Conservation (phyloP, 768 basidiomycete species). For the Rhodotorula babjevae region DNA sequence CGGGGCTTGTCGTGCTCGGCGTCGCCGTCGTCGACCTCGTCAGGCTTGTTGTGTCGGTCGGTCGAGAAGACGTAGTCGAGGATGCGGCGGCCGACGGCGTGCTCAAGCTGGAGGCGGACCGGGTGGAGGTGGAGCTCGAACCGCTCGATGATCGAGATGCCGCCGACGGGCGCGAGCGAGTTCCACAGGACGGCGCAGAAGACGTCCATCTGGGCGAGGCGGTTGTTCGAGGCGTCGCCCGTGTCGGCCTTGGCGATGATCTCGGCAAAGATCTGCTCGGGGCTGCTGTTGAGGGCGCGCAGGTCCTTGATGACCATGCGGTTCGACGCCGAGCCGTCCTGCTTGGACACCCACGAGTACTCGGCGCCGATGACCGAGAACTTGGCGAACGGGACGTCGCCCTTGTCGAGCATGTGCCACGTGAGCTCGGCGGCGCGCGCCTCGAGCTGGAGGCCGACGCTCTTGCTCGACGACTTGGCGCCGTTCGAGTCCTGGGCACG, state of each 20-base stretch:
- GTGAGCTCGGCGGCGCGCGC: constrained; percentile 80
- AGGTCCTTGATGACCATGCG: constrained; percentile 69
- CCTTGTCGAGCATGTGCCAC: constrained; percentile 77
- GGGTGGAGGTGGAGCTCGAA: constrained; percentile 81
- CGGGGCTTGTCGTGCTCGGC: background rate
- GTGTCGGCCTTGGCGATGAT: constrained; percentile 65
- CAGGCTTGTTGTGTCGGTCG: constrained; percentile 7
- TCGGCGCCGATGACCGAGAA: constrained; percentile 72
- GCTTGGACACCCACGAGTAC: constrained; percentile 76
- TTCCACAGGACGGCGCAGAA: constrained; percentile 77
- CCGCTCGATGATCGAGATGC: constrained; percentile 79
- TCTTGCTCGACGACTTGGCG: constrained; percentile 45
- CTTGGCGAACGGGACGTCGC: constrained; percentile 68
- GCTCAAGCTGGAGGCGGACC: constrained; percentile 78
- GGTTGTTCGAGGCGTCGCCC: constrained; percentile 49
- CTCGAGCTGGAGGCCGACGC: constrained; percentile 63
- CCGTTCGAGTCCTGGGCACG: constrained; percentile 61
- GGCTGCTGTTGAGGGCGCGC: constrained; percentile 77
- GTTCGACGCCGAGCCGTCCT: constrained; percentile 80
- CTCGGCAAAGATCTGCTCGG: constrained; percentile 77
- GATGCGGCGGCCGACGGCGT: constrained; percentile 69
- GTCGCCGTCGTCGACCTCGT: background rate
- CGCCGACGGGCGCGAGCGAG: constrained; percentile 82
- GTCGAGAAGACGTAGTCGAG: constrained; percentile 75
- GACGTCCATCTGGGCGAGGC: constrained; percentile 65